Evolutionary conservation across 2,329 filamentous ascomycete species (phyloP).

Genomic region (Hypoxylon sp.): DNA sequence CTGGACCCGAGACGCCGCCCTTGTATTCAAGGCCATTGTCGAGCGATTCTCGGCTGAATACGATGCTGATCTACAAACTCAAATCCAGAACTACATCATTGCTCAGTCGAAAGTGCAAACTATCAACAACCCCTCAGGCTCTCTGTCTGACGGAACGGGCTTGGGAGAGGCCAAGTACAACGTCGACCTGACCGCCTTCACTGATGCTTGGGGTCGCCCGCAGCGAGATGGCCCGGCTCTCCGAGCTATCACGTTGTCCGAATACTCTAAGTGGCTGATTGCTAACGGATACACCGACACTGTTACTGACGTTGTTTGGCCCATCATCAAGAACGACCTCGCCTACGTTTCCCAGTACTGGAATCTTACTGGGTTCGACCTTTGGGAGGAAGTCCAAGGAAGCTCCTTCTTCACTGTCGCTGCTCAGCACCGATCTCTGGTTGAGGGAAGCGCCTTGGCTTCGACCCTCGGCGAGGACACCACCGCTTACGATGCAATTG

Average conservation of each 20-base stretch:
- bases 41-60: constrained; percentile 71
- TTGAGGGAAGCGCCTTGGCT: constrained; percentile 74
- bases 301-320: constrained; percentile 70
- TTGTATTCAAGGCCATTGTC: constrained; percentile 73
- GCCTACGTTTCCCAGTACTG: constrained; percentile 79
- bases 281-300: constrained; percentile 68
- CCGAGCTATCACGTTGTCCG: constrained; percentile 75
- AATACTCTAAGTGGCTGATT: constrained; percentile 77
- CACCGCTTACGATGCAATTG: constrained; percentile 67
- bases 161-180: constrained; percentile 80
- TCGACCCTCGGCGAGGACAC: constrained; percentile 68
- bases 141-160: constrained; percentile 58
- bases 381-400: constrained; percentile 84
- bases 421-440: constrained; percentile 72
- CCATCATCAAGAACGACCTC: constrained; percentile 78
- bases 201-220: constrained; percentile 77
- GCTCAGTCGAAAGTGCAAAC: constrained; percentile 73
- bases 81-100: constrained; percentile 73
- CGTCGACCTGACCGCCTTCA: constrained; percentile 69
- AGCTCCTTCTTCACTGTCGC: constrained; percentile 82
- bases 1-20: constrained; percentile 78
- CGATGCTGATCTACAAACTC: constrained; percentile 63
- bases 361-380: constrained; percentile 72
- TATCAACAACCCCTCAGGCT: constrained; percentile 74
- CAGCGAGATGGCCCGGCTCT: constrained; percentile 83